Conservation (phyloP, 345 rosid genomes). For the Pistacia vera region DNA sequence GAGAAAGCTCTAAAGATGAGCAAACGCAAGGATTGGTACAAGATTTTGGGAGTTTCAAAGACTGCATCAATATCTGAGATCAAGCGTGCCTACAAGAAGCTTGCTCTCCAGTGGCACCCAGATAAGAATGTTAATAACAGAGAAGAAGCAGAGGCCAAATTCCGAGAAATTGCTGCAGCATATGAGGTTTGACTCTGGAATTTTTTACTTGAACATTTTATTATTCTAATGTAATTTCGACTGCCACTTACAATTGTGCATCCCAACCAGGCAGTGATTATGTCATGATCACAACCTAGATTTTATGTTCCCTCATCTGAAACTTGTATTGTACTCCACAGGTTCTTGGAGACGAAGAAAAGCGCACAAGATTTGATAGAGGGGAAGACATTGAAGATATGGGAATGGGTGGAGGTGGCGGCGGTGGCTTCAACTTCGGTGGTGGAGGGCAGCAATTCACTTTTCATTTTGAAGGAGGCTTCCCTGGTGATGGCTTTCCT, state of each 20-base stretch:
- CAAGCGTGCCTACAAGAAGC: slow-evolving; percentile 95
- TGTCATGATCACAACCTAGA: neutral
- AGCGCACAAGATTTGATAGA: slow-evolving; percentile 82
- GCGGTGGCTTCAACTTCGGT: slow-evolving; percentile 79
- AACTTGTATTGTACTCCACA: slow-evolving; percentile 20
- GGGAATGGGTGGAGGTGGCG: slow-evolving; percentile 83
- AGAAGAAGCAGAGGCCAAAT: slow-evolving; percentile 95
- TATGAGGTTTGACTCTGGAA: slow-evolving; percentile 66
- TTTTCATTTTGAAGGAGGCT: slow-evolving; percentile 89
- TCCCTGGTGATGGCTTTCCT: slow-evolving; percentile 83
- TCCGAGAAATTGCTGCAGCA: slow-evolving; percentile 95
- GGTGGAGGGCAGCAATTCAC: slow-evolving; percentile 82
- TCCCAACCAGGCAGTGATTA: neutral
- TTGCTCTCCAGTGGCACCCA: slow-evolving; percentile 98
- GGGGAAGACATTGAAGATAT: slow-evolving; percentile 95
- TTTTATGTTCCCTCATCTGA: slow-evolving; percentile 8
- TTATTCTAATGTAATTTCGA: neutral
- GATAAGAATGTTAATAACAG: slow-evolving; percentile 91
- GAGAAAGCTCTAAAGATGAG: slow-evolving; percentile 98
- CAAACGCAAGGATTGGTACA: slow-evolving; percentile 96
- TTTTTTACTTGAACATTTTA: neutral
- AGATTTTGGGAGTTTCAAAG: slow-evolving; percentile 80
- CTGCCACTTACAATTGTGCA: neutral
- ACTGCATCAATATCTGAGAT: slow-evolving; percentile 82
- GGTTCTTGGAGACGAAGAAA: slow-evolving; percentile 94